A percentile compares a stretch with the other conserved stretches of the same genome.
These are phyloP conservation scores for Termitomyces bulborhizus DNA, from an alignment of 768 basidiomycete species.

Conservation along the genomic window DNA sequence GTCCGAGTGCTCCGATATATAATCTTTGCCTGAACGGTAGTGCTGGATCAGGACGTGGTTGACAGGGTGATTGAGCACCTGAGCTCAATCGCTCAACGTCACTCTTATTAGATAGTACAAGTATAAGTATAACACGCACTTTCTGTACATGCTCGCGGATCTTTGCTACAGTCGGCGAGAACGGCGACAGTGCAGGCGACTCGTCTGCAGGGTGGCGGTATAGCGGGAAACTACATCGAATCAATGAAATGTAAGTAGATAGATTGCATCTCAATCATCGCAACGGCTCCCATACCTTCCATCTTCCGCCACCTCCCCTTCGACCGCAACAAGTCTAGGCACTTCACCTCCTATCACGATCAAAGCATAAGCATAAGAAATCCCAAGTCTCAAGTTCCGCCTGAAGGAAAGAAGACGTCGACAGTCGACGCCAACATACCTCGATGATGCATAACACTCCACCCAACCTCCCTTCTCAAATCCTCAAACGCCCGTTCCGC, in stretches of 20 bases:
- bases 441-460: slow-evolving; percentile 71
- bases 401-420: too few species aligned
- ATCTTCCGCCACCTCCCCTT: slow-evolving; percentile 44
- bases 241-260: too few species aligned
- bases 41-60: slow-evolving; percentile 83
- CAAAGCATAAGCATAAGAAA: too few species aligned
- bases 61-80: slow-evolving; percentile 51
- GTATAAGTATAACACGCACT: slow-evolving; percentile 14
- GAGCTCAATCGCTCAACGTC: too few species aligned
- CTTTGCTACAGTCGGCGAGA: slow-evolving; percentile 59
- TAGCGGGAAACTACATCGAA: slow-evolving; percentile 51
- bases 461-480: slow-evolving; percentile 58
- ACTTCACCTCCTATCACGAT: slow-evolving; percentile 59
- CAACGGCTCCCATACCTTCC: slow-evolving; percentile 26
- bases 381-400: too few species aligned
- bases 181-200: slow-evolving; percentile 60
- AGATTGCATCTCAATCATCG: too few species aligned
- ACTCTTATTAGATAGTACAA: too few species aligned
- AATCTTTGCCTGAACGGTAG: slow-evolving; percentile 74
- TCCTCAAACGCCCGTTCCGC: slow-evolving; percentile 52
- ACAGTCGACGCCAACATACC: slow-evolving; percentile 28
- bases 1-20: slow-evolving; percentile 83
- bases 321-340: slow-evolving; percentile 56
- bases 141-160: slow-evolving; percentile 62
- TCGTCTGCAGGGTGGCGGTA: slow-evolving; percentile 82